phyloP scores from a whole-genome alignment of 2,329 filamentous ascomycete species.

The Cercospora sojina region DNA sequence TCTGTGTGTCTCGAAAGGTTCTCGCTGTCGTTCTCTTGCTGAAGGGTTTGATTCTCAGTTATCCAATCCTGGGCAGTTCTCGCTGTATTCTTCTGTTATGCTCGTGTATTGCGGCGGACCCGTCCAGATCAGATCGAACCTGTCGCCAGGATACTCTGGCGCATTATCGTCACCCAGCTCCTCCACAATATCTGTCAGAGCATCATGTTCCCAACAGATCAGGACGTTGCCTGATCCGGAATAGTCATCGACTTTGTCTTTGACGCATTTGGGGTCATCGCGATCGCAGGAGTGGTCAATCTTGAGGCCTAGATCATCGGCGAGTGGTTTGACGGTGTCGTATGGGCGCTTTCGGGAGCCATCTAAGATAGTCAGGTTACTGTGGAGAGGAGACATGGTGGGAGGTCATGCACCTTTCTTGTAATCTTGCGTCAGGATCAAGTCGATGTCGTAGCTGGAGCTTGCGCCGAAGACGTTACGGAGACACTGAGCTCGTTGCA shows the following conservation, averaged over 20 bases:
- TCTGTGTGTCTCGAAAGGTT: background rate
- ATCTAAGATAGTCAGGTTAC: constrained; percentile 36
- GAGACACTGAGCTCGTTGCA: constrained; percentile 60
- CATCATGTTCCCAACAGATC: constrained; percentile 62
- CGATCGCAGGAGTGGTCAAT: constrained; percentile 59
- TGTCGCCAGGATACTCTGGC: constrained; percentile 49
- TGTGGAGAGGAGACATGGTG: background rate
- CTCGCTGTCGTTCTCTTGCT: background rate
- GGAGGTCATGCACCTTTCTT: constrained; percentile 43
- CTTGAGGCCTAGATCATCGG: constrained; percentile 54
- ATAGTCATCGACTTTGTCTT: constrained; percentile 47
- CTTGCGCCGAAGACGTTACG: constrained; percentile 54
- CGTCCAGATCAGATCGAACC: constrained; percentile 60
- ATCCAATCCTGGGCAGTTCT: constrained; percentile 58
- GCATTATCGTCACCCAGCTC: constrained; percentile 53
- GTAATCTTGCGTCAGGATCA: constrained; percentile 59
- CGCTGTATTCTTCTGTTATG: constrained; percentile 50
- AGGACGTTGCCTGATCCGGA: constrained; percentile 54
- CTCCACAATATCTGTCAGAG: constrained; percentile 53
- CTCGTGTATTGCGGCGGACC: constrained; percentile 52
- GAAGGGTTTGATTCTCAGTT: constrained; percentile 10
- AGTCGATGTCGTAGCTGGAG: constrained; percentile 56
- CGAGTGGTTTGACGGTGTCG: constrained; percentile 58
- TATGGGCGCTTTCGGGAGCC: constrained; percentile 56
- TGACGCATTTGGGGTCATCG: constrained; percentile 57